Percentiles rank a stretch among this genome's conserved stretches.
phyloP scores from a whole-genome alignment of 1,139 yeast species.

The Blastobotrys illinoisensis region DNA sequence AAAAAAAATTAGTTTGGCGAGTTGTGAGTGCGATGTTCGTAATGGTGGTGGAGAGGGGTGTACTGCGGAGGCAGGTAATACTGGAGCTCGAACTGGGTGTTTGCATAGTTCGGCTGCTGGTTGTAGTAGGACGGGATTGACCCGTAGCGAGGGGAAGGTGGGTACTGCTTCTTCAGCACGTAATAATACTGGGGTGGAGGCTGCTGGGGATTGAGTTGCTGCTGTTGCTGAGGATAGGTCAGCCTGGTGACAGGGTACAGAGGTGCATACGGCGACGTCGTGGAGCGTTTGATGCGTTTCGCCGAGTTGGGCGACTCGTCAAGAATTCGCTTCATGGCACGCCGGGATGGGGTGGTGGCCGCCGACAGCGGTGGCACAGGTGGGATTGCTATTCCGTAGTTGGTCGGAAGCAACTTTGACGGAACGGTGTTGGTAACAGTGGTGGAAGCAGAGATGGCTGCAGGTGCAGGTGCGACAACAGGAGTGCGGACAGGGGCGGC shows the following conservation, averaged over 20 bases:
- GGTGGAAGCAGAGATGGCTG: not conserved
- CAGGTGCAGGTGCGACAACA: not conserved
- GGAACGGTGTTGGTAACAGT: not conserved
- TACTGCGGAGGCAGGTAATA: slow-evolving; percentile 13
- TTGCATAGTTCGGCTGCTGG: slow-evolving; percentile 6
- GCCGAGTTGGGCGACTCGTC: not conserved
- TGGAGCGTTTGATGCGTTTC: not conserved
- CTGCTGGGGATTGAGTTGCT: not conserved
- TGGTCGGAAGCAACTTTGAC: not conserved
- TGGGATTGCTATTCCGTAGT: not conserved
- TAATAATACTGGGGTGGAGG: slow-evolving; percentile 5
- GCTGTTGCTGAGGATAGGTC: not conserved
- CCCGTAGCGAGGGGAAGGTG: slow-evolving; percentile 13
- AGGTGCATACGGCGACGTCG: not conserved
- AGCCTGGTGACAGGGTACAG: not conserved
- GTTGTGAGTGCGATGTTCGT: not conserved
- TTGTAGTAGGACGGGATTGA: slow-evolving; percentile 11
- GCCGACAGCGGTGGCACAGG: not conserved
- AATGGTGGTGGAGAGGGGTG: not conserved
- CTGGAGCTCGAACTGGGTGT: slow-evolving; percentile 17
- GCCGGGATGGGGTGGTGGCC: not conserved
- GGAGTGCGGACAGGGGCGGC: not conserved
- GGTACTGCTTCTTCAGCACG: slow-evolving; percentile 8
- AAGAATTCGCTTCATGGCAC: not conserved
- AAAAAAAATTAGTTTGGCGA: not conserved